Percentiles rank a stretch among this genome's conserved stretches.
phyloP scores from a whole-genome alignment of 345 rosid species.

The Turnera subulata region DNA sequence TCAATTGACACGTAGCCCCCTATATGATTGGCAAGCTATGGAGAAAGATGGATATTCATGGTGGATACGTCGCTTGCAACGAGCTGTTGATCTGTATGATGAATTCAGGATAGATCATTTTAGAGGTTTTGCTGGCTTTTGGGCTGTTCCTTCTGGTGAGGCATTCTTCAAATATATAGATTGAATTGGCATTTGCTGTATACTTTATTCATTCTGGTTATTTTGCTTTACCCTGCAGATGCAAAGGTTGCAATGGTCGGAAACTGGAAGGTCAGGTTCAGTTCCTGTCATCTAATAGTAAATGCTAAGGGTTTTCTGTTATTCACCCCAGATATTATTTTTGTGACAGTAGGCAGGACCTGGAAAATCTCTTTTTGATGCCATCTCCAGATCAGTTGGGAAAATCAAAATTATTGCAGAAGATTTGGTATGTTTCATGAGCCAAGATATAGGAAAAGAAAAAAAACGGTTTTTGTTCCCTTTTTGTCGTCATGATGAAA shows the following conservation, averaged over 20 bases:
- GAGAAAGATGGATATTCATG: slow-evolving; percentile 78
- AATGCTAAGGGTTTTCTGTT: slow-evolving; percentile 13
- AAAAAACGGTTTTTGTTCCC: no score
- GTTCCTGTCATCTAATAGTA: slow-evolving; percentile 13
- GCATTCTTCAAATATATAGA: slow-evolving; percentile 15
- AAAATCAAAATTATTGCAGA: slow-evolving; percentile 77
- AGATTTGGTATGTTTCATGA: slow-evolving; percentile 69
- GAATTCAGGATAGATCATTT: slow-evolving; percentile 96
- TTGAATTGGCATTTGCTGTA: slow-evolving; percentile 4
- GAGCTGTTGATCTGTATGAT: slow-evolving; percentile 72
- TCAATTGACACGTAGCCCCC: slow-evolving; percentile 56
- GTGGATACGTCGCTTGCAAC: slow-evolving; percentile 76
- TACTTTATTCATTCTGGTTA: slow-evolving; percentile 12
- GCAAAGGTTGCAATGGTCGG: slow-evolving; percentile 81
- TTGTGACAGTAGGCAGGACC: slow-evolving; percentile 88
- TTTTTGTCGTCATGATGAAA: background rate
- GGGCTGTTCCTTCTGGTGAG: slow-evolving; percentile 94
- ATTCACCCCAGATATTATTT: slow-evolving; percentile 25
- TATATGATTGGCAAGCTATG: slow-evolving; percentile 93
- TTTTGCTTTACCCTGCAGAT: slow-evolving; percentile 42
- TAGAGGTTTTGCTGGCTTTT: slow-evolving; percentile 95
- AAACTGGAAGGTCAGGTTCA: slow-evolving; percentile 87
- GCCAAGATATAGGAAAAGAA: no score
- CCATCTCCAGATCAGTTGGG: slow-evolving; percentile 64
- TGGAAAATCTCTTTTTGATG: slow-evolving; percentile 79